Base-by-base conservation (phyloP, 176 grass and related monocot species). In the Olyra latifolia region DNA sequence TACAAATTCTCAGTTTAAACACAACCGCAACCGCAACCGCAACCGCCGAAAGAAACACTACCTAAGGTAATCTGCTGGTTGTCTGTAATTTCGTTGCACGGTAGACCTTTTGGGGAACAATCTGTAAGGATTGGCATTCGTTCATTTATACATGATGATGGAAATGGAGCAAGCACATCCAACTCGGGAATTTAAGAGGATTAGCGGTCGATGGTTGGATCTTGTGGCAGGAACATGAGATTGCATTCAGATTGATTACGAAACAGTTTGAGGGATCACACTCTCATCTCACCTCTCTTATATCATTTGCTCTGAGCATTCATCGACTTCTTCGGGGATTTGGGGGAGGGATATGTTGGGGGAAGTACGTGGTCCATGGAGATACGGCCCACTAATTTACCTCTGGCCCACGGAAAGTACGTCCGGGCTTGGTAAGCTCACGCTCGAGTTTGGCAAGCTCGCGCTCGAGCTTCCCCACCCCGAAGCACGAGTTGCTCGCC, bases 271-370 rank as follows among this genome's bases (percentile, higher is more conserved):
- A 55, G 57, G 29, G n/a, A 11, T 62, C 1, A 2, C 43, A 27
- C 1, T 73, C 43, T 80, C 83, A 98, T n/a, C n/a, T n/a, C n/a
- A n/a, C 95, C 95, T 59, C 83, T 72, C 66, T 86, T 98, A 49
- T 85, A 87, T 20, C 95, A 87, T 82, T 98, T 98, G 76, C 86
- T 89, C 32, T 90, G 72, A 12, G 82, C 80, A 46, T 69, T 84
- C 1, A 82, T 80, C 22, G 90, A 95, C 75, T 98, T 98, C 78
- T 98, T 92, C 0, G 92, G 95, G 23, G 95, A 93, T 54, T 95
- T 91, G 13, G 95, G 95, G 80, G 95, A 35, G 62, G 79, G 89
- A 80, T 87, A 71, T 94, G n/a, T n/a, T n/a, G n/a, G n/a, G n/a
- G n/a, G n/a, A n/a, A n/a, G n/a, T n/a, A n/a, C n/a, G n/a, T n/a